These are phyloP conservation scores for Berberis vulgaris DNA, from an alignment of 164 flowering plant genomes.

Conservation along the genomic window DNA sequence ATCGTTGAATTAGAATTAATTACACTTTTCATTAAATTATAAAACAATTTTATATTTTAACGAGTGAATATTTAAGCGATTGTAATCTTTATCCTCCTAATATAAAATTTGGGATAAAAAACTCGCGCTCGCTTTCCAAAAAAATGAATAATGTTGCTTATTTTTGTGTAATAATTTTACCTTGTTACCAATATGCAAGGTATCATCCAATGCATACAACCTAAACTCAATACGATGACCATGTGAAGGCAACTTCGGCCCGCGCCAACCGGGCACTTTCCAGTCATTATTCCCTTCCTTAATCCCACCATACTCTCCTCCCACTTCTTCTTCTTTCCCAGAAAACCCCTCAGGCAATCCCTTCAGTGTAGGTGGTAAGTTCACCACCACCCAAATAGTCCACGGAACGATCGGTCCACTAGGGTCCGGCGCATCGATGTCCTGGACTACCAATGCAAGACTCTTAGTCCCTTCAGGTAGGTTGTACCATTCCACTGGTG, in stretches of 20 bases:
- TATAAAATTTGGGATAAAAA: no score
- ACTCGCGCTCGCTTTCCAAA: no score
- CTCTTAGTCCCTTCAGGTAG: slow-evolving; percentile 62
- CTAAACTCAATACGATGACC: slow-evolving; percentile 70
- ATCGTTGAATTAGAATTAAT: background rate
- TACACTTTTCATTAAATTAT: no score
- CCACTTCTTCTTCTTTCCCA: slow-evolving; percentile 44
- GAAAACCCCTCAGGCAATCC: slow-evolving; percentile 79
- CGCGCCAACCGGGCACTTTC: slow-evolving; percentile 80
- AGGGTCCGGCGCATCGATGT: slow-evolving; percentile 69
- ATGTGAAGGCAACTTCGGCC: slow-evolving; percentile 38
- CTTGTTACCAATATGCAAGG: slow-evolving; percentile 59
- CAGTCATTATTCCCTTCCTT: slow-evolving; percentile 64
- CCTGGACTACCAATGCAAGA: slow-evolving; percentile 65
- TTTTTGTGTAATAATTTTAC: slow-evolving; percentile 16
- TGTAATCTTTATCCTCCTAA: no score
- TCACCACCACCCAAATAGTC: slow-evolving; percentile 65
- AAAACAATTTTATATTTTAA: no score
- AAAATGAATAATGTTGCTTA: no score
- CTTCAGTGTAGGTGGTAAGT: slow-evolving; percentile 63
- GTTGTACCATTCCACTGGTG: slow-evolving; percentile 84
- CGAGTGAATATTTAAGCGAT: no score
- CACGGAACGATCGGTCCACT: slow-evolving; percentile 56
- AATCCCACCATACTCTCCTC: slow-evolving; percentile 45
- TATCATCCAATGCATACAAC: slow-evolving; percentile 66